Evolutionary conservation across 78 protist genomes (phyloP), one percentile per base, ranked within the genome.

Genomic region (Cavenderia fasciculata): DNA sequence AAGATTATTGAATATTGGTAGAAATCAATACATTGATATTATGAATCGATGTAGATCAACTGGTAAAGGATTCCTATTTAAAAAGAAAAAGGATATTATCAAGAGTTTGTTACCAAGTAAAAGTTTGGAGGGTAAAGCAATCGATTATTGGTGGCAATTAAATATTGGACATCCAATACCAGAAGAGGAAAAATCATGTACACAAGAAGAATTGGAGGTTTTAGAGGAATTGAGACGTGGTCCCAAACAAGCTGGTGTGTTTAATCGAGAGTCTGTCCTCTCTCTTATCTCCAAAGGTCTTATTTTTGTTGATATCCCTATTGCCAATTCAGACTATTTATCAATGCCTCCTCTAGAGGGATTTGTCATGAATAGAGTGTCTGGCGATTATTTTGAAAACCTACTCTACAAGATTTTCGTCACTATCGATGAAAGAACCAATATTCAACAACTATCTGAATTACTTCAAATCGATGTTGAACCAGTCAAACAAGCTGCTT

Each of bases 361-460:
- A 19, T 98, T 98, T 19, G 98, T 98, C 21, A 98, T 98, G 99
- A 98, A 98, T 70, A 78, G 99, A 21, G 94, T 95, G 18, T 36
- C 29, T 4, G 87, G 92, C 18, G 98, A 97, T 33, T 88, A 46
- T 36, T 69, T 97, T 44, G 99, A 97, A 65, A 94, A 14, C 21
- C 74, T 97, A 25, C 86, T 98, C 7, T 98, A 98, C 86, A 78
- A 96, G 59, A 72, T 98, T 23, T 95, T 97, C 41, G 98, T 98
- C 1, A 68, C 99, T 0, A 59, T 93, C 14, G 96, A 98, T 79
- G 99, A 98, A 74, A 68, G 95, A 36, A 96, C 97, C 19, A 61
- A 96, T 12, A 18, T 96, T n/a, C 78, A 57, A n/a, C 88, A 97
- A 16, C 62, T 97, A n/a, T 85, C 97, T 7, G 74, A 63, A 4